Evolutionary conservation across 371 early-diverging fungal genomes (phyloP).

Genomic region (Apophysomyces elegans): DNA sequence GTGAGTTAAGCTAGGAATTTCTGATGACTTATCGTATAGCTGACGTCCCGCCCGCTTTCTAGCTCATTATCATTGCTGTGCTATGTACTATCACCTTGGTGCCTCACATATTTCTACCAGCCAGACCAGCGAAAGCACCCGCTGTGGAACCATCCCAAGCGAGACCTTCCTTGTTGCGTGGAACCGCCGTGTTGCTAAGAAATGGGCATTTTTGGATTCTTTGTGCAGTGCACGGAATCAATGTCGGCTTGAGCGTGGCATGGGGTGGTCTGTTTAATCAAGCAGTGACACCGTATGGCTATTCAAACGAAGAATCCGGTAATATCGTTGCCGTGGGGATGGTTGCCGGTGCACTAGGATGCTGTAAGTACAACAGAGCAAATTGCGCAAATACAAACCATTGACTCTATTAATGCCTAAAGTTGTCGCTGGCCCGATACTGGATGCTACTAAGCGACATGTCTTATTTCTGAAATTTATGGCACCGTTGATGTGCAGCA

Average conservation of each 20-base stretch:
- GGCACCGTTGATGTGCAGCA: conserved; percentile 54
- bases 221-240: conserved; percentile 56
- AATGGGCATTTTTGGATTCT: conserved; percentile 62
- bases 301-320: conserved; percentile 60
- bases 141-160: not conserved
- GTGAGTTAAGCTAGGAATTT: conserved; percentile 6
- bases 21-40: too few species aligned
- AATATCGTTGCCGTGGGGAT: conserved; percentile 61
- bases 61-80: conserved; percentile 54
- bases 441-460: conserved; percentile 61
- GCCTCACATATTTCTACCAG: conserved; percentile 54
- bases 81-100: conserved; percentile 47
- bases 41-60: conserved; percentile 6
- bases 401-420: not conserved
- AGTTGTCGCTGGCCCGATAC: conserved; percentile 53
- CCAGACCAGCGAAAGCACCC: conserved; percentile 54
- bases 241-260: conserved; percentile 68
- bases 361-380: conserved; percentile 32
- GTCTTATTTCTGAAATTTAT: conserved; percentile 48
- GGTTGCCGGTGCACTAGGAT: conserved; percentile 58
- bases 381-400: not conserved
- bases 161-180: conserved; percentile 42
- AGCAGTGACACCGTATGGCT: conserved; percentile 68
- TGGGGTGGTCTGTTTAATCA: conserved; percentile 65
- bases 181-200: conserved; percentile 48